A percentile compares a stretch with the other conserved stretches of the same genome.
Conservation (phyloP, 2,329 filamentous ascomycete species). For the Colletotrichum sublineola region DNA sequence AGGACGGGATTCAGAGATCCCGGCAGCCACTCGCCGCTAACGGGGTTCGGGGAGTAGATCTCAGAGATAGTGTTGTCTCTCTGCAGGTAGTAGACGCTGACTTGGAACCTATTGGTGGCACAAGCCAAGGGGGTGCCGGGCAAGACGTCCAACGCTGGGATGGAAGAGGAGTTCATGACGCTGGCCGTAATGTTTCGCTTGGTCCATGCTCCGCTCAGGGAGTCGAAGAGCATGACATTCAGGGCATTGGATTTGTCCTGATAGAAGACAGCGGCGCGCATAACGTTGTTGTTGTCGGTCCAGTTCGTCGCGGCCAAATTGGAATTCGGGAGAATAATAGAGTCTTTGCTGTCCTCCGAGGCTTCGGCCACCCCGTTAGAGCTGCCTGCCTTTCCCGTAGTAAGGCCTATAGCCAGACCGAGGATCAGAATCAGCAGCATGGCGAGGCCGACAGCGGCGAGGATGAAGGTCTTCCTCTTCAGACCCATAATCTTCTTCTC, state of each 20-base stretch:
- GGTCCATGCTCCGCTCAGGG: not conserved
- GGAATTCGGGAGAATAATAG: not conserved
- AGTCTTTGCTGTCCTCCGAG: too few relatives aligned
- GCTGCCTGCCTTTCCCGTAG: not conserved
- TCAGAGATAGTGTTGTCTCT: not conserved
- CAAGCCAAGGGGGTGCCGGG: slow-evolving; percentile 2
- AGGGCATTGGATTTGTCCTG: slow-evolving; percentile 10
- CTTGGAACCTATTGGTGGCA: not conserved
- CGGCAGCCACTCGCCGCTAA: not conserved
- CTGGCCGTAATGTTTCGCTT: slow-evolving; percentile 12
- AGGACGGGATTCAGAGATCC: not conserved
- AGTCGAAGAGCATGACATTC: slow-evolving; percentile 14
- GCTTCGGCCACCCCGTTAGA: not conserved
- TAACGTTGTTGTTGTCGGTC: not conserved
- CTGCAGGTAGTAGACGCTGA: slow-evolving; percentile 2
- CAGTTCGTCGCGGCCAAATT: slow-evolving; percentile 4
- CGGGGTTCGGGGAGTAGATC: not conserved
- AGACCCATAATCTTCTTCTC: not conserved
- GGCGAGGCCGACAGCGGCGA: not conserved
- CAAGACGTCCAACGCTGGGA: slow-evolving; percentile 3
- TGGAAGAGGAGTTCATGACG: slow-evolving; percentile 14
- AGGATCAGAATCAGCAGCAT: not conserved
- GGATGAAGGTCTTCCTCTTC: not conserved
- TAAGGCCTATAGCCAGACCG: not conserved
- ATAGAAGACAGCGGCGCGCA: slow-evolving; percentile 11